Evolutionary conservation across 305 asterid species (phyloP).

Genomic region (Fraxinus velutina): DNA sequence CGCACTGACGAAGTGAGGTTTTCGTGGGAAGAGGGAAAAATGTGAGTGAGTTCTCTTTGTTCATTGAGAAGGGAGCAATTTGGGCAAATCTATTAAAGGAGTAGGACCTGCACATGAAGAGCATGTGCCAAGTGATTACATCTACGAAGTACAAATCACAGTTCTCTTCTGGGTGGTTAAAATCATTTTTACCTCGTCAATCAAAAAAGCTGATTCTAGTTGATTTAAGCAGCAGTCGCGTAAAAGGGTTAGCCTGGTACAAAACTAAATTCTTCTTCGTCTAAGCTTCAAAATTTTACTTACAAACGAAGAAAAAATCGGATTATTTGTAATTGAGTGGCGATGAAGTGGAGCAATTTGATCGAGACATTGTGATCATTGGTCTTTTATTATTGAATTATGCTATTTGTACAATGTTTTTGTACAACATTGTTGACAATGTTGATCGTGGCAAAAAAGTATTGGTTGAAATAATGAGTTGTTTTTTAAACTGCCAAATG

Average conservation of each 20-base stretch:
- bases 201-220: background rate
- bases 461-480: too few relatives aligned
- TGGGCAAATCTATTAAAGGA: constrained; percentile 34
- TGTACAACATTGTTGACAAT: too few relatives aligned
- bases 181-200: background rate
- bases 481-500: too few relatives aligned
- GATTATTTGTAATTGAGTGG: background rate
- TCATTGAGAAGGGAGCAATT: constrained; percentile 28
- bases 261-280: background rate
- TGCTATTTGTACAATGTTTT: too few relatives aligned
- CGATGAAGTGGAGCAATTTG: background rate
- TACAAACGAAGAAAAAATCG: background rate
- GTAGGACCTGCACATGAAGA: constrained; percentile 26
- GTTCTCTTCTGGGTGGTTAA: background rate
- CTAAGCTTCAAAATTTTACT: background rate
- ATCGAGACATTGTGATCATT: background rate
- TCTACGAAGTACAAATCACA: background rate
- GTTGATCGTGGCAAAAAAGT: too few relatives aligned
- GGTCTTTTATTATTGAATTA: too few relatives aligned
- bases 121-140: constrained; percentile 30
- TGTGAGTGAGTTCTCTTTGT: constrained; percentile 5
- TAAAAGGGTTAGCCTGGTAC: background rate
- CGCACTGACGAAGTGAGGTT: constrained; percentile 26
- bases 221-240: background rate
- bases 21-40: background rate